Evolutionary conservation across 2,329 filamentous ascomycete species (phyloP), one percentile per base, ranked within the genome.

Genomic region (Fragosphaeria purpurea): DNA sequence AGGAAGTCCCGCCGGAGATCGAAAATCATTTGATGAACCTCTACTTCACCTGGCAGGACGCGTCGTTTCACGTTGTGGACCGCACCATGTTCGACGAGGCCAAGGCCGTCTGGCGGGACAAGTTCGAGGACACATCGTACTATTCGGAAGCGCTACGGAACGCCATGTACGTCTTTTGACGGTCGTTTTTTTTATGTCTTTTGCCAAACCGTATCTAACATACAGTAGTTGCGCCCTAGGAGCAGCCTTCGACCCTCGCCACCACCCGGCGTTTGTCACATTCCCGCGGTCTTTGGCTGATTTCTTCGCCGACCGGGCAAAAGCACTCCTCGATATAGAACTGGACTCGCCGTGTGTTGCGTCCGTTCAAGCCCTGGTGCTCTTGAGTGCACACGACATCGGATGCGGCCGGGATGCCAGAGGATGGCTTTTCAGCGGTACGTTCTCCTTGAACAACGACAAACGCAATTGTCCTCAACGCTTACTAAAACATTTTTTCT

Each of bases 21-120:
- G 70, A 72, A 49, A 62, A 67, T 33, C 71, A 73, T 56, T 62
- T 74, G 1, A 61, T 70, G 6, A 63, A 67, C 37, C 62, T 73
- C 1, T 74, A 69, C 50, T 74, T 74, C 50, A 65, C 69, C 1
- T 74, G 71, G 71, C 69, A 74, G 55, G 72, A 74, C 44, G 64
- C 70, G 6, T 67, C 66, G 41, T 67, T 69, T 44, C 68, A 71
- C 44, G 64, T 71, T 1, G 68, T 74, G 3, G 69, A 74, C 48
- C 65, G 67, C 42, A 63, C 66, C 5, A 58, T 62, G 53, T 63
- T 56, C 46, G 50, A 53, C 48, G 45, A 32, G 52, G 43, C 35
- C 54, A 49, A 47, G 46, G 35, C 13, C 4, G 34, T 22, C 32
- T 43, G 47, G 47, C 10, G 11, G 5, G 13, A 37, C 9, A 44